Base-by-base conservation (phyloP, 192 early-diverging fungal genomes). In the Gamsiella multidivaricata region DNA sequence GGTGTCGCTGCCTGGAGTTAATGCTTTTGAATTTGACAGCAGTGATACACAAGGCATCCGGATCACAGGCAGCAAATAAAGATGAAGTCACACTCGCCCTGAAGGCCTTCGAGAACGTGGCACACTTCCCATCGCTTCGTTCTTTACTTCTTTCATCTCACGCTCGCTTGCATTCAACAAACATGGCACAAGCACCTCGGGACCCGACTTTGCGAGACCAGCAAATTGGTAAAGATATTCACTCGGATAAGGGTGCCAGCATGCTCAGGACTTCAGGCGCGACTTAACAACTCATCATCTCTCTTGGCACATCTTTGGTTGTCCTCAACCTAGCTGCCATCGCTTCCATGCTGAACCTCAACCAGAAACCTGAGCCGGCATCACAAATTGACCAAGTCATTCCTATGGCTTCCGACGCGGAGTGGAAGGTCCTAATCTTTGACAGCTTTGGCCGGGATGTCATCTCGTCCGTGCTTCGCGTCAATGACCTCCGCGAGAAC, bases 351-450 rank as follows among this genome's bases (percentile, higher is more conserved):
- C 90, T 97, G 49, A 92, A 94, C 80, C 84, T 96, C 61, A 97
- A 97, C 84, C 79, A 87, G 41, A 75, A 81, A 43, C 70, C 79
- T 14, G 80, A 83, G 60, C 63, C 80, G 17, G 29, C 49, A 47
- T 74, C 85, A 25, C 50, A 81, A 15, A 72, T 74, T n/a, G 74
- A 81, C 7, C 75, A 85, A 51, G 32, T 54, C 15, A 63, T 65
- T 39, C 62, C 66, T 18, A 71, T 61, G 51, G 49, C 72, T 17
- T 61, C 81, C 42, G 88, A 93, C 37, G 88, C 93, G 1, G 92
- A 97, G 56, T 99, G 98, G 98, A 99, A 98, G 66, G 96, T 98
- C 6, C 81, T 99, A 41, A 86, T 99, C 32, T 96, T 98, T 83
- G 98, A 99, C 82, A 82, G 89, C 65, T 91, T 93, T 68, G 94